Percentiles rank a stretch among this genome's conserved stretches.
Evolutionary conservation across 2,329 filamentous ascomycete species (phyloP).

Genomic region (Calycina herbarum): DNA sequence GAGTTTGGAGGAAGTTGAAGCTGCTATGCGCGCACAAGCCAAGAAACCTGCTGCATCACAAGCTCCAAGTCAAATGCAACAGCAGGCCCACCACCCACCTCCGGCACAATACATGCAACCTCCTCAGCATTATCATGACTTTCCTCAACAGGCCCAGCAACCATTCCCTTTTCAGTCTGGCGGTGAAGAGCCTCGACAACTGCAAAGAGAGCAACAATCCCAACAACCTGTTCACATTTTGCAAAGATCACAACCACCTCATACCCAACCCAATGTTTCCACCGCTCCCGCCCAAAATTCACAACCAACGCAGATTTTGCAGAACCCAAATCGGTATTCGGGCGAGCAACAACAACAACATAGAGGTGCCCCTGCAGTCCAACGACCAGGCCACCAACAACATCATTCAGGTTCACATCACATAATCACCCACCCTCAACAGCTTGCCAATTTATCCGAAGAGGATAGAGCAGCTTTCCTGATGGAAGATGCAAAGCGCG

Average conservation of each 20-base stretch:
- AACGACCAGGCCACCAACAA: conserved; percentile 37
- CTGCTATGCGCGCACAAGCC: conserved; percentile 76
- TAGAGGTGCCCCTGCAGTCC: conserved; percentile 41
- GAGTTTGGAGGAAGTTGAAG: conserved; percentile 96
- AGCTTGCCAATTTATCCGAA: conserved; percentile 75
- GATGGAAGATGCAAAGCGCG: conserved; percentile 88
- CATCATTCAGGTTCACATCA: conserved; percentile 43
- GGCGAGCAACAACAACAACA: conserved; percentile 42
- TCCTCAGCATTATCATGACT: conserved; percentile 20
- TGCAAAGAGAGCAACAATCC: conserved; percentile 28
- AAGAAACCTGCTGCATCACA: conserved; percentile 47
- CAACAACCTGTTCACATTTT: conserved; percentile 34
- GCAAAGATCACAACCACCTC: conserved; percentile 31
- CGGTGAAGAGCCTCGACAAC: conserved; percentile 28
- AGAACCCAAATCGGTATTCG: conserved; percentile 70
- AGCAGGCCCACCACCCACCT: conserved; percentile 32
- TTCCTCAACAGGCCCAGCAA: conserved; percentile 32
- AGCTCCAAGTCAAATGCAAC: conserved; percentile 24
- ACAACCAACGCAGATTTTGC: conserved; percentile 73
- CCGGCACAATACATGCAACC: conserved; percentile 29
- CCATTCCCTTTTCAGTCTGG: conserved; percentile 31
- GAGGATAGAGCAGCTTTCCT: conserved; percentile 82
- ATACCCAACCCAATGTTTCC: conserved; percentile 40
- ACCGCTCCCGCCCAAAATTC: conserved; percentile 47
- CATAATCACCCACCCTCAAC: conserved; percentile 68